A percentile compares a stretch with the other conserved stretches of the same genome.
phyloP scores from a whole-genome alignment of 2,329 filamentous ascomycete genomes.

The Ceratocystis papillata region DNA sequence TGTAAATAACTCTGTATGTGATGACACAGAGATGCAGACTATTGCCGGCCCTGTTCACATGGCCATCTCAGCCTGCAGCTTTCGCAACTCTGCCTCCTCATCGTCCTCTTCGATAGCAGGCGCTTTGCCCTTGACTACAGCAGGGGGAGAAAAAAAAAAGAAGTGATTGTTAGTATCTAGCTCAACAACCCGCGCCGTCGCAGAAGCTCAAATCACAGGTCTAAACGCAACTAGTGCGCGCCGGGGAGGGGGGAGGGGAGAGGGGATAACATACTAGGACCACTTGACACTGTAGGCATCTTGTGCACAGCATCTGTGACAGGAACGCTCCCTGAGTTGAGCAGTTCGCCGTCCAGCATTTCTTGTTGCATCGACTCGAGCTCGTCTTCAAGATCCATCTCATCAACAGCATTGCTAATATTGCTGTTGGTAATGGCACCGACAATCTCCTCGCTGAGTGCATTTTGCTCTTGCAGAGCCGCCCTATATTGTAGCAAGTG shows the following conservation, averaged over 20 bases:
- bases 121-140: constrained; percentile 43
- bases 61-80: constrained; percentile 92
- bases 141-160: background rate
- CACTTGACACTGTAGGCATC: constrained; percentile 62
- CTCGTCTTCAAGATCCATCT: constrained; percentile 75
- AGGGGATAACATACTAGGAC: constrained; percentile 55
- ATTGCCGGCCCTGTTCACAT: constrained; percentile 48
- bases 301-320: constrained; percentile 66
- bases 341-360: constrained; percentile 84
- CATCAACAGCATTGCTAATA: constrained; percentile 63
- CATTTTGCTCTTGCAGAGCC: constrained; percentile 79
- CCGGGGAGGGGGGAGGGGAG: background rate
- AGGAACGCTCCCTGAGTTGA: constrained; percentile 76
- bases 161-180: background rate
- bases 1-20: constrained; percentile 7
- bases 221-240: background rate
- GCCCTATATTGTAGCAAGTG: constrained; percentile 50
- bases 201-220: background rate
- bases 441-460: constrained; percentile 85
- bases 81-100: constrained; percentile 88
- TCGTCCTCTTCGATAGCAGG: constrained; percentile 62
- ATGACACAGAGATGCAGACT: background rate
- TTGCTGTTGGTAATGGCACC: constrained; percentile 66
- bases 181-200: background rate
- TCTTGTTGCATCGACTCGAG: constrained; percentile 83